phyloP scores from a whole-genome alignment of 352 stramenopile genomes.

The Globisporangium mamillatum region DNA sequence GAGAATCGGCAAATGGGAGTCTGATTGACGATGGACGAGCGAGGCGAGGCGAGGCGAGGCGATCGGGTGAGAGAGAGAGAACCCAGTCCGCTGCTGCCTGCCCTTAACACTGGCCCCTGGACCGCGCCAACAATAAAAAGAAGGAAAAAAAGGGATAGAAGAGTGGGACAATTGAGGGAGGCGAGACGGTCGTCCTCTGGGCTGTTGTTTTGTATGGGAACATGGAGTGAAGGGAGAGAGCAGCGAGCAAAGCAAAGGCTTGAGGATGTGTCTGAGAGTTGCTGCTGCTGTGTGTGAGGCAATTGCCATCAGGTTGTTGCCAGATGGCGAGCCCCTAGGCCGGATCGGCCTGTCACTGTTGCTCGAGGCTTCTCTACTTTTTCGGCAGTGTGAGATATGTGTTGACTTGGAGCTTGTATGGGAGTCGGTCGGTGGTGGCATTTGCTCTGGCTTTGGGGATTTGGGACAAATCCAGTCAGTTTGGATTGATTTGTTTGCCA shows the following conservation, averaged over 20 bases:
- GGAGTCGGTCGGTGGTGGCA: neutral
- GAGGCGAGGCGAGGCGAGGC: neutral
- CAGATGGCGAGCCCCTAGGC: neutral
- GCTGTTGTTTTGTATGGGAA: neutral
- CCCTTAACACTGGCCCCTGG: neutral
- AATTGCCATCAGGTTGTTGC: neutral
- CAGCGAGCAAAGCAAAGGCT: neutral
- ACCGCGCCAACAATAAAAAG: conserved; percentile 8
- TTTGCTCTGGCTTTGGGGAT: neutral
- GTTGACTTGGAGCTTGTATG: conserved; percentile 6
- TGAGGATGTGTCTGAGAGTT: conserved; percentile 3
- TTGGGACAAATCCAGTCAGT: conserved; percentile 11
- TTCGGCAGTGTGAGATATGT: neutral
- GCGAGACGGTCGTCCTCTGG: neutral
- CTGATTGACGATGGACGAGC: conserved; percentile 4
- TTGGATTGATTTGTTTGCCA: neutral
- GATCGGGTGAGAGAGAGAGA: neutral
- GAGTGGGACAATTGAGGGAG: neutral
- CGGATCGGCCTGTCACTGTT: neutral
- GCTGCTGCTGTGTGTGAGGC: neutral
- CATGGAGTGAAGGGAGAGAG: neutral
- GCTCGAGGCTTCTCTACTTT: neutral
- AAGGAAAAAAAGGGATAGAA: conserved; percentile 11
- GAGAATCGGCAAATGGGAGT: conserved; percentile 17
- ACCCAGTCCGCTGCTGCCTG: neutral